phyloP scores from a whole-genome alignment of 495 filamentous ascomycete genomes.

The Aspergillus diversus region DNA sequence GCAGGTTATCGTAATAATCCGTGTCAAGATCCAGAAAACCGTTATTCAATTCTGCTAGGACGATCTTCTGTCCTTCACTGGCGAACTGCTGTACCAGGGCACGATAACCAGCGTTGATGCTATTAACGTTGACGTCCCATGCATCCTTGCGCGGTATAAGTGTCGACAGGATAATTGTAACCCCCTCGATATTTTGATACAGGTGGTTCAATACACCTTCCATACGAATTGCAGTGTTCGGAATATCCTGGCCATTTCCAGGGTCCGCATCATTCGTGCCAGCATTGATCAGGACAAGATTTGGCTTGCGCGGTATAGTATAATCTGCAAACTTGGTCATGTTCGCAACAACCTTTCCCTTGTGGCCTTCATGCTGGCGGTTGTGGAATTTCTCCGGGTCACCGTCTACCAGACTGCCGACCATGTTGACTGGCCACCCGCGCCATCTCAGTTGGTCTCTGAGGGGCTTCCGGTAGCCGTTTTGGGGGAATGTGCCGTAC shows the following conservation, averaged over 20 bases:
- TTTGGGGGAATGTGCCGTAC: neutral
- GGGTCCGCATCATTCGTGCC: neutral
- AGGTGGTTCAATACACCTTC: neutral
- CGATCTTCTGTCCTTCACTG: neutral
- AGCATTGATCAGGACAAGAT: neutral
- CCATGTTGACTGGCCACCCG: neutral
- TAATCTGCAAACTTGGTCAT: neutral
- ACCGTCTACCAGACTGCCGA: neutral
- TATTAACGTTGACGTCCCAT: neutral
- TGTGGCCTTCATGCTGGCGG: neutral
- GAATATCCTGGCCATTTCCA: neutral
- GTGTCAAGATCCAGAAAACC: neutral
- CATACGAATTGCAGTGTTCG: too few species aligned
- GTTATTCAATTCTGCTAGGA: neutral
- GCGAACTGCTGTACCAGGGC: neutral
- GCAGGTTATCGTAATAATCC: neutral
- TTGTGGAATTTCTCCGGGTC: neutral
- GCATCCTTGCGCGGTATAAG: neutral
- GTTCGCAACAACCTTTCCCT: neutral
- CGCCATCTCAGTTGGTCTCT: neutral
- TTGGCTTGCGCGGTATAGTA: neutral
- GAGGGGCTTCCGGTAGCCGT: neutral
- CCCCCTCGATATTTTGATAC: neutral
- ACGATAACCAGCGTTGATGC: neutral
- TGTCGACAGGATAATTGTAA: neutral